These are phyloP conservation scores for Solanum chmielewskii DNA, from an alignment of 257 asterid species.

Conservation along the genomic window DNA sequence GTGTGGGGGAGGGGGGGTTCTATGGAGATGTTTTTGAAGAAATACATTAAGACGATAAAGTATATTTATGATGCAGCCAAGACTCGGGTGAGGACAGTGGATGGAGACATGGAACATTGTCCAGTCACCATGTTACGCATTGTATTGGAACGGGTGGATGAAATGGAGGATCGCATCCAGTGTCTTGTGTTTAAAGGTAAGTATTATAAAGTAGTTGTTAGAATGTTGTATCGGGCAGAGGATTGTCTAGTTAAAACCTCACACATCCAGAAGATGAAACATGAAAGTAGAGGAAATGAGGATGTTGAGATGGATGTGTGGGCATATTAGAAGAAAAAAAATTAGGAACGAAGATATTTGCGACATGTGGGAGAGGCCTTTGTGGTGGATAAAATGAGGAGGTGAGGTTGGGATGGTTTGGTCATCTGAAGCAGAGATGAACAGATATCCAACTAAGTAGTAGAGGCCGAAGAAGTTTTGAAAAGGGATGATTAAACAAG, in stretches of 20 bases:
- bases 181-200: not conserved
- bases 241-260: not conserved
- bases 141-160: not conserved
- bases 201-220: not conserved
- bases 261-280: not conserved
- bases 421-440: not conserved
- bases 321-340: not conserved
- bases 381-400: not conserved
- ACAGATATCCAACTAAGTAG: not conserved
- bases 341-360: not conserved
- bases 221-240: not conserved
- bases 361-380: not conserved
- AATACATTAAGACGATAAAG: not conserved
- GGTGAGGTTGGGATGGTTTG: not conserved
- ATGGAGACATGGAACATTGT: not conserved
- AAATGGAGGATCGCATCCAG: not conserved
- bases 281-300: not conserved
- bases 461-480: not conserved
- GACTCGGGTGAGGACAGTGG: not conserved
- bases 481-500: not conserved
- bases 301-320: not conserved
- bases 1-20: too few relatives aligned
- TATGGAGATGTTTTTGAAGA: not conserved
- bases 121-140: not conserved
- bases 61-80: not conserved